A percentile compares a stretch with the other conserved stretches of the same genome.
These are phyloP conservation scores for Planoprotostelium fungivorum DNA, from an alignment of 78 protist genomes.

Conservation along the genomic window DNA sequence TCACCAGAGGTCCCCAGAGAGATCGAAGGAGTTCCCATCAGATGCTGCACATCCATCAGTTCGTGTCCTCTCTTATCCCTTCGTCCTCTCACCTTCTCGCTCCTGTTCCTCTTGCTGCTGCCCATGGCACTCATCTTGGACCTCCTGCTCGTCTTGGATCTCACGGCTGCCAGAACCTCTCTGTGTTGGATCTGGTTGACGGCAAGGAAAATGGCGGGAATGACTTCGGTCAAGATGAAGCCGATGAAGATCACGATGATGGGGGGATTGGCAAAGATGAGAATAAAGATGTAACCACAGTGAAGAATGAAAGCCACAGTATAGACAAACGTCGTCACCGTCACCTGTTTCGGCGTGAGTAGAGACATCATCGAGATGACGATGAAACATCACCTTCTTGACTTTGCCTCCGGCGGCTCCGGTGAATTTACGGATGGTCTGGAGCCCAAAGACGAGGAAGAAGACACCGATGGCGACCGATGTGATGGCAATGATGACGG, in stretches of 20 bases:
- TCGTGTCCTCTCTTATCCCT: no score
- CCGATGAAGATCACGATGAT: background rate
- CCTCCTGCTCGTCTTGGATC: background rate
- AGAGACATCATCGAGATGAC: background rate
- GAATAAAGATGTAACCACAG: background rate
- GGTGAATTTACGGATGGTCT: background rate
- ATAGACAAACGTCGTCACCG: background rate
- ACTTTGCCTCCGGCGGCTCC: background rate
- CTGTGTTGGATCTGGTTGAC: background rate
- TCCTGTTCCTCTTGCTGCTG: no score
- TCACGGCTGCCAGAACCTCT: background rate
- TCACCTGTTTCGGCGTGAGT: background rate
- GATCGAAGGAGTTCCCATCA: no score
- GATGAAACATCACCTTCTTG: background rate
- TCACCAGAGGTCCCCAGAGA: no score
- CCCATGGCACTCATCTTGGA: no score
- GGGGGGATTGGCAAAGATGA: background rate
- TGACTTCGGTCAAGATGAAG: background rate
- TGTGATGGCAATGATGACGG: background rate
- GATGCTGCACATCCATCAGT: no score
- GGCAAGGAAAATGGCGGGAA: background rate
- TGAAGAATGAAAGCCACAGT: background rate
- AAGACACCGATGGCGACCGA: background rate
- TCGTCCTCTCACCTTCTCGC: no score
- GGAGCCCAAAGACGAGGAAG: background rate